Conservation (phyloP, 2,329 filamentous ascomycete species). For the Ophiocordyceps camponoti-floridani region DNA sequence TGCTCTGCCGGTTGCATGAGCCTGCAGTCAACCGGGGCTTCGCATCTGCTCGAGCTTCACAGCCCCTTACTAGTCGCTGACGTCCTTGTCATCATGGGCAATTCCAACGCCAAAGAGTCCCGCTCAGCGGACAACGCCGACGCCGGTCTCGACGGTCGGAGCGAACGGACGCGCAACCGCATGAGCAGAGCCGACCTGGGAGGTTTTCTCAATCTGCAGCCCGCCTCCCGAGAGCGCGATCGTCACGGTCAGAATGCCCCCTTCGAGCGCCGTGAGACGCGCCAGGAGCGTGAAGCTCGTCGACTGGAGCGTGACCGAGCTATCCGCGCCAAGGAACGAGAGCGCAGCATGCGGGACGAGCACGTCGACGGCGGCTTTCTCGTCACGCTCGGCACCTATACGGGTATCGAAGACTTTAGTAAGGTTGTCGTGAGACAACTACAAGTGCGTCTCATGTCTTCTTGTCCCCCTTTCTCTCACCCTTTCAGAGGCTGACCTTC, state of each 20-base stretch:
- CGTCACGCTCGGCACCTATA: constrained; percentile 88
- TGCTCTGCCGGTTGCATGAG: background rate
- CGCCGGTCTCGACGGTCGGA: constrained; percentile 6
- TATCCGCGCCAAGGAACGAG: constrained; percentile 63
- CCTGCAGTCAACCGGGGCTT: background rate
- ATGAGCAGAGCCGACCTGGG: constrained; percentile 26
- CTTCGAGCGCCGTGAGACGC: constrained; percentile 63
- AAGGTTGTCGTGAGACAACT: constrained; percentile 76
- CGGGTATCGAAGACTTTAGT: constrained; percentile 81
- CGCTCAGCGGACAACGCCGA: constrained; percentile 11
- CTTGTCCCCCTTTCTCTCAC: background rate
- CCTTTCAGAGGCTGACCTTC: constrained; percentile 2
- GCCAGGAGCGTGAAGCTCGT: constrained; percentile 76
- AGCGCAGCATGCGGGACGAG: constrained; percentile 80
- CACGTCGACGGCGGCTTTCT: constrained; percentile 87
- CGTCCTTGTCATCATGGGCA: constrained; percentile 14
- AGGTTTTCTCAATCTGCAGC: constrained; percentile 24
- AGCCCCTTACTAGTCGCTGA: background rate
- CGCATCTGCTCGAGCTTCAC: background rate
- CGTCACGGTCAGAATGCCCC: constrained; percentile 22
- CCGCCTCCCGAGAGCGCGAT: constrained; percentile 20
- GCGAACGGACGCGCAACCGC: constrained; percentile 9
- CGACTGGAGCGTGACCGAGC: constrained; percentile 67
- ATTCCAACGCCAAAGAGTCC: constrained; percentile 21
- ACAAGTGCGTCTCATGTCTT: constrained; percentile 41